Base-by-base conservation (phyloP, 371 early-diverging fungal species). In the Saksenaea vasiformis region DNA sequence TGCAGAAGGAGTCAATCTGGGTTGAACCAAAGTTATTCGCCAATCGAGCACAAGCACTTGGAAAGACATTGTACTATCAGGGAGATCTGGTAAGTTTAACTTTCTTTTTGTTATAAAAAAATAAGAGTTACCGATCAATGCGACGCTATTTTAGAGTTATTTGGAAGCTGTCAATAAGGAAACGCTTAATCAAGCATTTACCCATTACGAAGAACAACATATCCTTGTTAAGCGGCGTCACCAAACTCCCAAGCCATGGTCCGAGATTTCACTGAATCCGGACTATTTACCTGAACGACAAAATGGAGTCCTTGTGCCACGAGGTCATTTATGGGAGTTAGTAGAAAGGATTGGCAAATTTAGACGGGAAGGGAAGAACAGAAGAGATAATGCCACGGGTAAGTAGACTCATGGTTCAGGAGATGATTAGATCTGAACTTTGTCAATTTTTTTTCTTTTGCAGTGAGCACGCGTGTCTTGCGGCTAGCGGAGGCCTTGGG, bases 81-180 rank as follows among this genome's bases (percentile, higher is more conserved):
- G 69, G 69, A 27, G 69, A 69, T 26, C 38, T 69, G 62, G 61
- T 66, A 60, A 55, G 22, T 1, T 22, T 39, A 31, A 31, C 19
- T 10, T 24, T 19, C 24, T 15, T 14, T 5, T 57, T 22, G n/a
- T n/a, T n/a, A n/a, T 57, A 24, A n/a, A 17, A 57, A 11, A 31
- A 19, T 17, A 13, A 13, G 55, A 17, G 13, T 17, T 15, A 15
- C n/a, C 13, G 13, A 35, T 27, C n/a, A 4, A 31, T 17, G 38
- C 0, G 19, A 8, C 35, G 34, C 15, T 47, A 11, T n/a, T 54
- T 22, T 39, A 73, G 75, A 79, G 77, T 26, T 93, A 92, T 72
- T 82, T 94, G 62, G 95, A 94, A 67, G 90, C 95, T 7, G 85
- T 91, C 58, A 94, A 93, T 72, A 92, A 91, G 71, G 95, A 94